phyloP scores from a whole-genome alignment of 2,329 filamentous ascomycete genomes.

The Claviceps quebecensis region DNA sequence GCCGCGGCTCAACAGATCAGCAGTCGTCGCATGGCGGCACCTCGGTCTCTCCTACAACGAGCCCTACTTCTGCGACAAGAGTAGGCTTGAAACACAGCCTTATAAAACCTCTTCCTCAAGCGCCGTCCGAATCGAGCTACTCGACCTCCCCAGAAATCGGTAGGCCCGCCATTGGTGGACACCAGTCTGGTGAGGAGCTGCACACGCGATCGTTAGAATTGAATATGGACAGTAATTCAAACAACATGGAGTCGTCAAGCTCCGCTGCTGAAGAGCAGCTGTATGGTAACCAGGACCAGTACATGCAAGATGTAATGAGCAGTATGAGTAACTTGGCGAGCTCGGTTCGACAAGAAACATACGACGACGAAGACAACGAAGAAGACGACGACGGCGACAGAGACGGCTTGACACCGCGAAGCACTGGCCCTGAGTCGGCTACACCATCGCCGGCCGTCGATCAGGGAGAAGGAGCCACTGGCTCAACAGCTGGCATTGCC shows the following conservation, averaged over 20 bases:
- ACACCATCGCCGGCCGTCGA: slow-evolving; percentile 40
- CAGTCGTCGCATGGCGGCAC: slow-evolving; percentile 7
- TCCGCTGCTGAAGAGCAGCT: slow-evolving; percentile 21
- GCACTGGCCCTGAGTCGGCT: slow-evolving; percentile 38
- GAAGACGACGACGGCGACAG: slow-evolving; percentile 21
- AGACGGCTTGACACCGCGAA: slow-evolving; percentile 37
- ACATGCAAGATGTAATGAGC: slow-evolving; percentile 25
- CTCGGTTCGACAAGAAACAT: slow-evolving; percentile 27
- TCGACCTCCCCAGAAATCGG: slow-evolving; percentile 17
- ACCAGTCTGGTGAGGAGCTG: slow-evolving; percentile 1
- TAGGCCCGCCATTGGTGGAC: slow-evolving; percentile 14
- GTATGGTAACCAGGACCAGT: slow-evolving; percentile 21
- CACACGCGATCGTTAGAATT: slow-evolving; percentile 7
- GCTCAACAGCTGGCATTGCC: slow-evolving; percentile 24
- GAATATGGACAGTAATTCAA: slow-evolving; percentile 27
- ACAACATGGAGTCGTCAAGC: slow-evolving; percentile 34
- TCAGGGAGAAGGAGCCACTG: slow-evolving; percentile 17
- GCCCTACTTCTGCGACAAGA: slow-evolving; percentile 35
- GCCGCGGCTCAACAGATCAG: slow-evolving; percentile 1
- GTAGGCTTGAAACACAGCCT: slow-evolving; percentile 43
- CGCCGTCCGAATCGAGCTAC: slow-evolving; percentile 22
- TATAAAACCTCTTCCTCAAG: slow-evolving; percentile 41
- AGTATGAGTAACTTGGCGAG: slow-evolving; percentile 34
- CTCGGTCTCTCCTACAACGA: slow-evolving; percentile 9
- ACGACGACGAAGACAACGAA: slow-evolving; percentile 21